These are phyloP conservation scores for Yamadazyma conglobata DNA, from an alignment of 1,139 yeast species.

Conservation along the genomic window DNA sequence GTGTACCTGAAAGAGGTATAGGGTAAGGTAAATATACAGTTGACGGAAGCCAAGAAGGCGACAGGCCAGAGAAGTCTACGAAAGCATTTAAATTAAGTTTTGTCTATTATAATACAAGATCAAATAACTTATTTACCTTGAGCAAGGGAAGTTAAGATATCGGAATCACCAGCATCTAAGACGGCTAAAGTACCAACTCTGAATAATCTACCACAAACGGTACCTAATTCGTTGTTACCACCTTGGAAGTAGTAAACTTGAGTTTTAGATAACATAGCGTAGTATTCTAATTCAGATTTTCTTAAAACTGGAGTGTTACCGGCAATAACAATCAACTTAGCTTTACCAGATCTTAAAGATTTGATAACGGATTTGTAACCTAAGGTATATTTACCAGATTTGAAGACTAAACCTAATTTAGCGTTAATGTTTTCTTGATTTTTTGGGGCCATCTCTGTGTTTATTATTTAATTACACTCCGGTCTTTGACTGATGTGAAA, in stretches of 20 bases:
- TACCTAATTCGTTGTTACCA: conserved; percentile 99
- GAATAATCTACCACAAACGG: conserved; percentile 99
- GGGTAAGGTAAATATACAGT: too few species aligned
- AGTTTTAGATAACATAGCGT: conserved; percentile 99
- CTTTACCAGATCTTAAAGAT: conserved; percentile 98
- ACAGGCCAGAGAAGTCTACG: conserved; percentile 1
- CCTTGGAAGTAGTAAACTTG: conserved; percentile 99
- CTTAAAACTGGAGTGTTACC: conserved; percentile 99
- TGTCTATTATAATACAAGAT: conserved; percentile 12
- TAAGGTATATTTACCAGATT: conserved; percentile 99
- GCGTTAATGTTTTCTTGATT: conserved; percentile 95
- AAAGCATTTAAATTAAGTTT: conserved; percentile 3
- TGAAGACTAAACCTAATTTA: conserved; percentile 96
- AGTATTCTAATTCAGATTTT: conserved; percentile 99
- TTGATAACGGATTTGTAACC: conserved; percentile 99
- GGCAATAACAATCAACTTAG: conserved; percentile 96
- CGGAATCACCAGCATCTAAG: conserved; percentile 99
- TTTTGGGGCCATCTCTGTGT: conserved; percentile 99
- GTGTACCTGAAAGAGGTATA: neutral
- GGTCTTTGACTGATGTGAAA: conserved; percentile 54
- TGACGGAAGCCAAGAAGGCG: neutral
- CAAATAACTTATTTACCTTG: conserved; percentile 9
- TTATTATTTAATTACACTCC: conserved; percentile 66
- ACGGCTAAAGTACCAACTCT: conserved; percentile 97
- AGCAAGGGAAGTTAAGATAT: conserved; percentile 67